Evolutionary conservation across 2,329 filamentous ascomycete species (phyloP).

Genomic region (Stagonosporopsis chrysanthemi): DNA sequence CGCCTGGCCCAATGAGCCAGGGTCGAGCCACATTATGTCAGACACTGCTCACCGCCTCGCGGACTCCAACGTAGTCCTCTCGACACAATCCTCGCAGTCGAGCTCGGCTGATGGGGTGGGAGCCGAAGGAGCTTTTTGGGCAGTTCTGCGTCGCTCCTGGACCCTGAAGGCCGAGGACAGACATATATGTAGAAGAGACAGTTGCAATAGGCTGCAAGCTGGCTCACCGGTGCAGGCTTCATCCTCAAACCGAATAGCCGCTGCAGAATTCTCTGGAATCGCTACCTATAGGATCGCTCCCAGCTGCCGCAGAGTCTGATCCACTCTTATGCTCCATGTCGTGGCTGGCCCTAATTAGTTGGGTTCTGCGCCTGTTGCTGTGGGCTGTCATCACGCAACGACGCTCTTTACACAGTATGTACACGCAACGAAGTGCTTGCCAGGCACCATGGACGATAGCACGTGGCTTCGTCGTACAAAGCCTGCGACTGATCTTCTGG

Average conservation of each 20-base stretch:
- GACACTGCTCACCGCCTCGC: constrained; percentile 34
- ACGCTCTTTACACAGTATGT: not conserved
- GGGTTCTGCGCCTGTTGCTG: constrained; percentile 21
- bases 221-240: constrained; percentile 28
- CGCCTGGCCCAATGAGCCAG: constrained; percentile 13
- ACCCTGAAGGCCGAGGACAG: constrained; percentile 9
- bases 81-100: not conserved
- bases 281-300: constrained; percentile 35
- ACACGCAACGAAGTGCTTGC: constrained; percentile 8
- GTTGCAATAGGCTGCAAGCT: constrained; percentile 18
- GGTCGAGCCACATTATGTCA: constrained; percentile 11
- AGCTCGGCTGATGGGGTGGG: constrained; percentile 1
- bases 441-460: constrained; percentile 32
- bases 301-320: constrained; percentile 26
- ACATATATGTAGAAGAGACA: constrained; percentile 16
- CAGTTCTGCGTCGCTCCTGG: constrained; percentile 35
- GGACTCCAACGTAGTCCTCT: constrained; percentile 4
- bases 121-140: constrained; percentile 25
- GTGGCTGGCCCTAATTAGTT: constrained; percentile 44
- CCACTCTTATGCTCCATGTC: constrained; percentile 30
- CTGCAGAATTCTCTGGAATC: constrained; percentile 15
- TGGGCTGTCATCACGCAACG: constrained; percentile 12
- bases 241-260: constrained; percentile 32
- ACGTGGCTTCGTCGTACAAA: constrained; percentile 35
- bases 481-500: constrained; percentile 14